A percentile compares a stretch with the other conserved stretches of the same genome.
Evolutionary conservation across 176 grass and related monocot species (phyloP).

Genomic region (Oryza glumipatula): DNA sequence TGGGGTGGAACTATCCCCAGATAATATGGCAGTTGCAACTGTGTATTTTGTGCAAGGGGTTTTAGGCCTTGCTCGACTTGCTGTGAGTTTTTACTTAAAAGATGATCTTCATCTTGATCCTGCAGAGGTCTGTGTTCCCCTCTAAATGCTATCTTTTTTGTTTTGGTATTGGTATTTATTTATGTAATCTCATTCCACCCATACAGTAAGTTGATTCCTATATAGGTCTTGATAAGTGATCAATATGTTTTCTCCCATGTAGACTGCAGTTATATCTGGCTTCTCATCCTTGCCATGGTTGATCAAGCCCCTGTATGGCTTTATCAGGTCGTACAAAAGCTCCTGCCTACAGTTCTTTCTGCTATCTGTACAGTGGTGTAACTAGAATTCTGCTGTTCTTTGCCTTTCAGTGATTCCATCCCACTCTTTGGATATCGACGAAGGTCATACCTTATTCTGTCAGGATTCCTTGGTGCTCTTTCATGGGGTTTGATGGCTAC

Average conservation of each 20-base stretch:
- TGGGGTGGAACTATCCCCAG: slow-evolving; percentile 87
- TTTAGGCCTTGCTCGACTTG: slow-evolving; percentile 94
- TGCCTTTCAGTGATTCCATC: slow-evolving; percentile 87
- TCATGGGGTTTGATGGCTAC: slow-evolving; percentile 95
- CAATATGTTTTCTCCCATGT: slow-evolving; percentile 53
- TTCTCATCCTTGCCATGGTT: slow-evolving; percentile 93
- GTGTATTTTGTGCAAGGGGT: slow-evolving; percentile 99
- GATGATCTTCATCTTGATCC: slow-evolving; percentile 97
- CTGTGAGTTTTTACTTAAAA: slow-evolving; percentile 96
- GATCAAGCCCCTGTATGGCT: slow-evolving; percentile 96
- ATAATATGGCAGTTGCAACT: slow-evolving; percentile 95
- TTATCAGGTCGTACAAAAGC: slow-evolving; percentile 76
- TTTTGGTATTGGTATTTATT: slow-evolving; percentile 26
- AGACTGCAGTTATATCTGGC: slow-evolving; percentile 99
- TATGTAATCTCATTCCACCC: slow-evolving; percentile 7
- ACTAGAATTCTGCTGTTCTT: slow-evolving; percentile 33
- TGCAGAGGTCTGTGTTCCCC: slow-evolving; percentile 68
- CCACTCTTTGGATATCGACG: slow-evolving; percentile 96
- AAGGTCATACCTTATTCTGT: slow-evolving; percentile 95
- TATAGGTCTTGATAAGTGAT: slow-evolving; percentile 30
- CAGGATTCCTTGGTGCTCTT: slow-evolving; percentile 94
- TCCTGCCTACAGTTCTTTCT: slow-evolving; percentile 31
- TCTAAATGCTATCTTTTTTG: slow-evolving; percentile 15
- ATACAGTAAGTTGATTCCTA: slow-evolving; percentile 12
- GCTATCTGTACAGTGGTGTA: slow-evolving; percentile 18